Percentiles rank a stretch among this genome's conserved stretches.
phyloP scores from a whole-genome alignment of 2,329 filamentous ascomycete species.

The Mycosphaerella sp. region DNA sequence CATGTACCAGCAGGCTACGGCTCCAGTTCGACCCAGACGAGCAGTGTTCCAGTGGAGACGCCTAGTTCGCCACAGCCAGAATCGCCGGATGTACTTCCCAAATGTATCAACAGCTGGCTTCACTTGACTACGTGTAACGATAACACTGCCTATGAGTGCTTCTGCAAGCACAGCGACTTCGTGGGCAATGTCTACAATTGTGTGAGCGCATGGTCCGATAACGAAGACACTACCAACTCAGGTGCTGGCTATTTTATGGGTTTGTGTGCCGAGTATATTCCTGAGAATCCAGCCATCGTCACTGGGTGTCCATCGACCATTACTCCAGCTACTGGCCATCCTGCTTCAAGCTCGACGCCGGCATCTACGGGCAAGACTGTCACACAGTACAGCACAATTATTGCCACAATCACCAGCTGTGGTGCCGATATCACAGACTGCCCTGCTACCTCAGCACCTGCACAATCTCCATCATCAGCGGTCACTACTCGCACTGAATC shows the following conservation, averaged over 20 bases:
- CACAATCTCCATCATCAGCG: conserved; percentile 14
- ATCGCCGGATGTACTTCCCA: conserved; percentile 69
- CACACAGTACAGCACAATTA: conserved; percentile 26
- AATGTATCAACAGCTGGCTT: conserved; percentile 90
- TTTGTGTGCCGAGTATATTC: conserved; percentile 72
- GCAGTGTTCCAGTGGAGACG: conserved; percentile 36
- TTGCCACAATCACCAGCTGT: conserved; percentile 38
- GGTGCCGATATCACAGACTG: conserved; percentile 36
- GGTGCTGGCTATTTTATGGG: conserved; percentile 83
- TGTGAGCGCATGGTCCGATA: conserved; percentile 67
- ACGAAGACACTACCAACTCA: conserved; percentile 58
- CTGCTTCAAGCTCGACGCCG: conserved; percentile 12
- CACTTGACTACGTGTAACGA: conserved; percentile 66
- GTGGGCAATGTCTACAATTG: conserved; percentile 75
- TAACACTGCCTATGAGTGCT: conserved; percentile 79
- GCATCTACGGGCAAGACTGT: conserved; percentile 13
- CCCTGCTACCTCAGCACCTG: conserved; percentile 25
- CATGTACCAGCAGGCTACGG: conserved; percentile 11
- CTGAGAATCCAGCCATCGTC: conserved; percentile 76
- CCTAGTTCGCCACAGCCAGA: conserved; percentile 23
- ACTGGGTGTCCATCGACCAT: conserved; percentile 62
- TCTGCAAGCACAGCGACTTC: conserved; percentile 74
- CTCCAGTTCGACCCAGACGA: conserved; percentile 31
- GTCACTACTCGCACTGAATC: conserved; percentile 8
- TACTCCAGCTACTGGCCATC: conserved; percentile 38